Base-by-base conservation (phyloP, 192 early-diverging fungal genomes). In the Podila minutissima region DNA sequence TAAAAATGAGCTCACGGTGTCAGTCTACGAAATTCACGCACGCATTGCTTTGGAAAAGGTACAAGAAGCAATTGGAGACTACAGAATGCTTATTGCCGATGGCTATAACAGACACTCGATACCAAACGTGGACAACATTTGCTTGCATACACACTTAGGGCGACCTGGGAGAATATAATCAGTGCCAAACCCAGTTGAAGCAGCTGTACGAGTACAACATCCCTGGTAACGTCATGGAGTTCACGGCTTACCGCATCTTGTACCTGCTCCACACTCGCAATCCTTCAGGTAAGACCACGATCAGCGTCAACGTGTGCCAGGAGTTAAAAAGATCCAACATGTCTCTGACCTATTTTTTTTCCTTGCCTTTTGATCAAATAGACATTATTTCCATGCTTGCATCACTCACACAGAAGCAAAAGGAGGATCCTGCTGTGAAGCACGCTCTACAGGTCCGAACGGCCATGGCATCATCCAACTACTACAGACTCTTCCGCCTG, bases 121-220 rank as follows among this genome's bases (percentile, higher is more conserved):
- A 46, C 41, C 15, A 46, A 46, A 13, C 41, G 1, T 17, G 13
- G 41, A 15, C 41, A 17, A 46, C 41, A 46, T 15, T 17, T 46
- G 13, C 33, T 71, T 70, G 60, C 20, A 17, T 37, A 64, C 24
- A 17, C 8, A 12, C 20, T 3, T 74, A 94, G 91, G 88, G 93
- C 55, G 98, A 99, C 74, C 86, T 99, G 28, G 97, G 97, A 74
- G 98, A 99, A 87, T 99, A 92, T 85, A 99, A 99, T 71, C 97
- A 98, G 74, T 98, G 97, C 79, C 95, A 97, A 83, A 95, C 94
- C 7, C 96, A 98, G 81, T 84, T 99, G 48, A 96, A 95, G 75
- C 89, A 94, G 50, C 85, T 99, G 28, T 98, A 98, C 77, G 76
- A 86, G 57, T 82, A 89, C 59, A 88, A 90, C 35, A 79, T 95